Evolutionary conservation across 208 protist species (phyloP), one percentile per base, ranked within the genome.

Genomic region (Leishmania arabica): DNA sequence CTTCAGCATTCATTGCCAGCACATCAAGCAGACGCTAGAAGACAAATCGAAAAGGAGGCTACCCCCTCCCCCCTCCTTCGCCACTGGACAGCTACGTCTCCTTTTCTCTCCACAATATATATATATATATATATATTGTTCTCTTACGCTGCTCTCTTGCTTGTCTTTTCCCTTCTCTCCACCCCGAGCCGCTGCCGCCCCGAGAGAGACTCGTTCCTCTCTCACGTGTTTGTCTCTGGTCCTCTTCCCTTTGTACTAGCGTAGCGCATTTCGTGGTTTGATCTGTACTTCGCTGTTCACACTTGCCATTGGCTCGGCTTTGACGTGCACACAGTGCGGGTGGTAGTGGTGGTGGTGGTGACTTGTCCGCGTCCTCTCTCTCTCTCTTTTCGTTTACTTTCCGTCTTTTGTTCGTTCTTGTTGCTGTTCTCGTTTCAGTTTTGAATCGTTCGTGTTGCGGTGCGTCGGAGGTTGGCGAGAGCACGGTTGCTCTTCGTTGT

Each of bases 151-250:
- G 15, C 13, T 76, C 71, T 40, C 34, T 62, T 31, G 45, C 47
- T 58, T 8, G 15, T 17, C 27, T 58, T 37, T 13, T 62, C 24
- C n/a, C 34, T 62, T 60, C 51, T 27, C 51, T 6, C 8, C 71
- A 37, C 15, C 51, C 17, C 9, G 31, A 54, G 45, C 15, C 31
- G 68, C n/a, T 54, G 13, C 6, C 24, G 11, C 11, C 11, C 51
- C 45, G 19, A 53, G 24, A 54, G 68, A 13, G 40, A 45, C 8
- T 37, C 27, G 0, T 42, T 58, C 47, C 27, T 71, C 53, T 65
- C 21, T 75, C 75, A 60, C n/a, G 31, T 58, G n/a, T 58, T 40
- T 74, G 9, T 54, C 27, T 80, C n/a, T 60, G 31, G 80, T 47
- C 42, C 58, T 79, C 17, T 65, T 80, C 42, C 62, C 49, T 75